Base-by-base conservation (phyloP, 2,329 filamentous ascomycete species). In the Penicillium brasilianum region DNA sequence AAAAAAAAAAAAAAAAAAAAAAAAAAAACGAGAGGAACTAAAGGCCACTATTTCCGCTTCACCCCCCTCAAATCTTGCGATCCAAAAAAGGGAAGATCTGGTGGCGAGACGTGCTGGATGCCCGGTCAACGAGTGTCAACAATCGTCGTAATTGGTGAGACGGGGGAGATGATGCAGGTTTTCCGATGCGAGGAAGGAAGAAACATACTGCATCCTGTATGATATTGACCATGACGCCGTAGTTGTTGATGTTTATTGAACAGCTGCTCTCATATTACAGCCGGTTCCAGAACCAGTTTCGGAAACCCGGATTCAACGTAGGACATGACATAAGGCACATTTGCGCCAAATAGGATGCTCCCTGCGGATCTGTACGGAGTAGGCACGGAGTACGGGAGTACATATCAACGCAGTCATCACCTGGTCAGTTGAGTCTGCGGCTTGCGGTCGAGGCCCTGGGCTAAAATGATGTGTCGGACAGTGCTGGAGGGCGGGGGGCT, bases 271-370 rank as follows among this genome's bases (percentile, higher is more conserved):
- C 3, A 28, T 28, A 28, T 28, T 4, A 30, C 7, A 3, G 30
- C 7, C 14, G 16, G 13, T 9, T 28, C 13, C 10, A 28, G 9
- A 22, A 48, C 14, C 44, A 48, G 44, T 18, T 22, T 22, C 25
- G 52, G 49, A 63, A 32, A 16, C 39, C 49, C 55, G 56, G 64
- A 53, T 57, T 59, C 55, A 41, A 64, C 16, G 66, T 70, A 56
- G 66, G 62, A 69, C 68, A 69, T 70, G 66, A 69, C 68, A 67
- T 67, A 63, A 63, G 28, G 28, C 61, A 62, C 56, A 59, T 60
- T 34, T 41, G 3, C 10, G 30, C 18, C 49, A 49, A 30, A 58
- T 18, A 58, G 57, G 63, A 66, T 62, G 20, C 63, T 64, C 68
- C 68, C 65, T 69, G 65, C 65, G 59, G 58, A 46, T 46, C 6